Percentiles rank a stretch among this genome's conserved stretches.
Evolutionary conservation across 192 early-diverging fungal species (phyloP).

Genomic region (Diversispora eburnea): DNA sequence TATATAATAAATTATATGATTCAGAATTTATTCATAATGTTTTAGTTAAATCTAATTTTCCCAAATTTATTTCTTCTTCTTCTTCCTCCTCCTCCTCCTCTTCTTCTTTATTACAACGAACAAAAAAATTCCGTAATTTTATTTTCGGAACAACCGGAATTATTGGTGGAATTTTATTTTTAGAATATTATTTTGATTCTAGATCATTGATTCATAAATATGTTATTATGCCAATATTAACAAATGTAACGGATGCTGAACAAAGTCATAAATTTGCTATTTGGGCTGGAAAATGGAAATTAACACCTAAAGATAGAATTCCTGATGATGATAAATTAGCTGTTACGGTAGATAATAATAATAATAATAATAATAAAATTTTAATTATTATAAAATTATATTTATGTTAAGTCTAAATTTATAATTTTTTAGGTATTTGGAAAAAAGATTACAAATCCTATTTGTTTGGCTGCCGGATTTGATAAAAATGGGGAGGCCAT

Average conservation of each 20-base stretch:
- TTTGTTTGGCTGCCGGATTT: slow-evolving; percentile 86
- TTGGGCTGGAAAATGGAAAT: slow-evolving; percentile 52
- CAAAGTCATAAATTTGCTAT: slow-evolving; percentile 70
- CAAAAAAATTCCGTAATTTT: slow-evolving; percentile 33
- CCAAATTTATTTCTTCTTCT: too few relatives aligned
- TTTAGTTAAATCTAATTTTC: too few relatives aligned
- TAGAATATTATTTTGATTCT: slow-evolving; percentile 63
- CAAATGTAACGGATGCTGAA: slow-evolving; percentile 66
- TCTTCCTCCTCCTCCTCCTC: too few relatives aligned
- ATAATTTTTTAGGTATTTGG: slow-evolving; percentile 58
- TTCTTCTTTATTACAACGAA: background rate
- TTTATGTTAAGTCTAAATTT: background rate
- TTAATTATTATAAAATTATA: background rate
- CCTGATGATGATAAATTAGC: slow-evolving; percentile 48
- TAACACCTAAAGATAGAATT: slow-evolving; percentile 60
- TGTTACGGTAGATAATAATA: slow-evolving; percentile 43
- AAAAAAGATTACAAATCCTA: slow-evolving; percentile 69
- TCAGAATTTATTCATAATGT: too few relatives aligned
- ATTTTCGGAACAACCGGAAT: slow-evolving; percentile 41
- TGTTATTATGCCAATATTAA: slow-evolving; percentile 65
- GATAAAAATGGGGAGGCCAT: slow-evolving; percentile 91
- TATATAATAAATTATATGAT: too few relatives aligned
- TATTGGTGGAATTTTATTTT: slow-evolving; percentile 41
- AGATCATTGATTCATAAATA: slow-evolving; percentile 70
- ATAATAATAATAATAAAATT: background rate